Base-by-base conservation (phyloP, 148 eudicot genomes). In the Fagopyrum esculentum region DNA sequence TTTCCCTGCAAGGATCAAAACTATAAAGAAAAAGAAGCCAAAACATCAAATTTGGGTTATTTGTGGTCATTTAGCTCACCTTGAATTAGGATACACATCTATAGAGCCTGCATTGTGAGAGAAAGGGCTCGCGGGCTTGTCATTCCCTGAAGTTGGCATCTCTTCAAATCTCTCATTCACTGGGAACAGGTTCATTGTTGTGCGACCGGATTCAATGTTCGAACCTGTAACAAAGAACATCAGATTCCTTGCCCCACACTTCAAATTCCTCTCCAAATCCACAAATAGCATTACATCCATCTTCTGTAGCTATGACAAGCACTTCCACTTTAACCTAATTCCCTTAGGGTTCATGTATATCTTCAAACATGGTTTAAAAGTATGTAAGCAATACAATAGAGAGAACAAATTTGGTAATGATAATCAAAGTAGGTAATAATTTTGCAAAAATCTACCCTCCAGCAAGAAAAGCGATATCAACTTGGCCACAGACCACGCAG, bases 131-230 rank as follows among this genome's bases (percentile, higher is more conserved):
- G 47, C 45, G n/a, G 74, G 9, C n/a, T 71, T 46, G 74, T 4
- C 74, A 9, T 17, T 46, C 12, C 9, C 11, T 71, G 40, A 13
- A 30, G 17, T 44, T 10, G 16, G 55, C 0, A 11, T 7, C 35
- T 46, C 74, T 6, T 71, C 74, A 1, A 4, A 15, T 35, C 15
- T 19, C 30, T 46, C 9, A 2, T 5, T 71, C n/a, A 46, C 74
- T 19, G 74, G 74, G 55, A 71, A 71, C 35, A 71, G 54, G 17
- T 71, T 71, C 74, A 71, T 71, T 9, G 74, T 71, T 10, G 74
- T 71, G 10, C 8, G 55, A 22, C 54, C 26, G 1, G 47, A 47
- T 5, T 4, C 54, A 10, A 45, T 40, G 55, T 46, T 71, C 7
- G 74, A 46, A 71, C 7, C 74, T 71, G 74, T 71, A 17, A 47